Evolutionary conservation across 2,329 filamentous ascomycete genomes (phyloP), one percentile per base, ranked within the genome.

Genomic region (Paracoccidioides brasiliensis): DNA sequence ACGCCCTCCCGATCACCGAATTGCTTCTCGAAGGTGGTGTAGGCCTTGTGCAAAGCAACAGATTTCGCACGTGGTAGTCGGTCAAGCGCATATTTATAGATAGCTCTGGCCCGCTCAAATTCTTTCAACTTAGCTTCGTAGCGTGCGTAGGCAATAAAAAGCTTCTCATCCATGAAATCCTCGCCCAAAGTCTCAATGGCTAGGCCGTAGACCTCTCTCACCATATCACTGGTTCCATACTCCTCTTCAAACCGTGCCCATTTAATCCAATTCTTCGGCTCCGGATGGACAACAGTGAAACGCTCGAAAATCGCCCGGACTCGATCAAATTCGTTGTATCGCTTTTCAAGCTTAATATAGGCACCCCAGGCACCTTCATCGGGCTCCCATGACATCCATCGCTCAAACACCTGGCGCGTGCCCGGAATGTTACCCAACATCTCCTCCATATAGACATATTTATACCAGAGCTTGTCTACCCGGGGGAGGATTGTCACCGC

Each of bases 381-480:
- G 0, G 93, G 93, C 69, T 95, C 89, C 93, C 93, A 98, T 59
- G 87, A 85, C 86, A 98, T 91, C 93, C 93, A 98, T 48, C 93
- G 80, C 74, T 98, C 93, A 68, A 97, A 98, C 0, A 97, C 88
- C 64, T 95, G 88, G 57, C 93, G 79, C 2, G 90, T 94, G 40
- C 91, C 93, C 3, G 90, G 83, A 51, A 98, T 84, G 65, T 98
- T 96, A 5, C 90, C 90, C 55, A 98, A 79, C 73, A 91, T 97
- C 78, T 98, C 93, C 75, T 97, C 91, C 86, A 95, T 94, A 70
- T 95, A 95, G 32, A 95, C 89, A 76, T 96, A 98, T 70, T 97
- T 97, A 77, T 95, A 98, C 93, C 93, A 98, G 38, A 98, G 76
- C 77, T 97, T 97, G 69, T 97, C 90, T 43, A 97, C 82, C 56